Conservation (phyloP, 345 rosid species). For the Gossypium sturtianum region DNA sequence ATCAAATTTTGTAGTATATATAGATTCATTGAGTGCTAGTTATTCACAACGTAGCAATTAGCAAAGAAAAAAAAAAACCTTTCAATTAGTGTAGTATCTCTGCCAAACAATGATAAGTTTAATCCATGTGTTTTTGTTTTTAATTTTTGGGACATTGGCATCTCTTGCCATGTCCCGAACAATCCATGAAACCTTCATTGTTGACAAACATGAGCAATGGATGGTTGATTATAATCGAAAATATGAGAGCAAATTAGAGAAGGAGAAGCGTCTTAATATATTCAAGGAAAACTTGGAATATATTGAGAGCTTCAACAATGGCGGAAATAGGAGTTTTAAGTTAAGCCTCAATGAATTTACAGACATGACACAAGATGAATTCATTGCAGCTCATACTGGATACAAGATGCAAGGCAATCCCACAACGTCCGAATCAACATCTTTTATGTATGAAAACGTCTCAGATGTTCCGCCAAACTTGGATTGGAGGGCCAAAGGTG, state of each 20-base stretch:
- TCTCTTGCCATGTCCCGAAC: slow-evolving; percentile 10
- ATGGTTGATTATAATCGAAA: slow-evolving; percentile 35
- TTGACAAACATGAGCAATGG: slow-evolving; percentile 38
- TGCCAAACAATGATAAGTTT: not conserved
- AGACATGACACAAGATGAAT: slow-evolving; percentile 64
- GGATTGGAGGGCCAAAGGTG: slow-evolving; percentile 83
- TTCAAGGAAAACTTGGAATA: slow-evolving; percentile 46
- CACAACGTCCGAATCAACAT: not conserved
- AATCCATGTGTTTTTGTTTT: not conserved
- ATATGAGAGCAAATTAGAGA: slow-evolving; percentile 51
- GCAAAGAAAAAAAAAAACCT: not conserved
- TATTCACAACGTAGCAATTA: not conserved
- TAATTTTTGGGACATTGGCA: slow-evolving; percentile 6
- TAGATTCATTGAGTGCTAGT: not conserved
- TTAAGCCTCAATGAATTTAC: slow-evolving; percentile 55
- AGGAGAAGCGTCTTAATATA: slow-evolving; percentile 15
- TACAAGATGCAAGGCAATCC: not conserved
- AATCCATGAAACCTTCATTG: slow-evolving; percentile 12
- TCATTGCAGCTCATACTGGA: not conserved
- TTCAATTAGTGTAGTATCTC: not conserved
- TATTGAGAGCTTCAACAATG: slow-evolving; percentile 46
- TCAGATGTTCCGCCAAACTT: slow-evolving; percentile 19
- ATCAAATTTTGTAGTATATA: not conserved
- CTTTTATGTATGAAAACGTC: not conserved
- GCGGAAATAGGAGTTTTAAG: slow-evolving; percentile 32